Evolutionary conservation across 805 yeast genomes (phyloP).

Genomic region (Starmerella bacillaris): DNA sequence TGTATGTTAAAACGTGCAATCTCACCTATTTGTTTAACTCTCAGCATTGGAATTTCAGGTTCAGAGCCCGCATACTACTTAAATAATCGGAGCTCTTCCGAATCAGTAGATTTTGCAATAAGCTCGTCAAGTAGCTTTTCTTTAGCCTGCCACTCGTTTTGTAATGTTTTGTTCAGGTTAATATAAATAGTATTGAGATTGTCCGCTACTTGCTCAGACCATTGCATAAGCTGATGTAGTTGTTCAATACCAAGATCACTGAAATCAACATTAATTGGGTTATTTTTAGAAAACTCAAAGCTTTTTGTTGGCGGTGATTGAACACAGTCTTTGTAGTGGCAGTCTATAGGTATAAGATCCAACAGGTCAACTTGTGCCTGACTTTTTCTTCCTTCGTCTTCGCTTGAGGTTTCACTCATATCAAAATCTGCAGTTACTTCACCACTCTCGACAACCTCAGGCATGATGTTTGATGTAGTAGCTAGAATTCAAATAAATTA

Average conservation of each 20-base stretch:
- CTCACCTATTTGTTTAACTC: no score
- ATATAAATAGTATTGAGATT: slow-evolving; percentile 17
- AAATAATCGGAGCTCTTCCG: not conserved
- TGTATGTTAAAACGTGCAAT: no score
- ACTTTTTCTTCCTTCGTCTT: not conserved
- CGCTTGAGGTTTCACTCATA: not conserved
- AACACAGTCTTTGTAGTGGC: not conserved
- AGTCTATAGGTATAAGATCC: not conserved
- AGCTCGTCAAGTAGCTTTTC: slow-evolving; percentile 22
- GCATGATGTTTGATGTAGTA: no score
- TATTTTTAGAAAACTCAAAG: not conserved
- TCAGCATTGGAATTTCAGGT: not conserved
- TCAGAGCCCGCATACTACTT: not conserved
- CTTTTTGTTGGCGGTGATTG: not conserved
- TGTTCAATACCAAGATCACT: slow-evolving; percentile 6
- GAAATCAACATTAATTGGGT: not conserved
- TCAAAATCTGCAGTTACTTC: no score
- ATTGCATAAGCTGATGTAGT: slow-evolving; percentile 15
- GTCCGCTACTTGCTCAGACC: slow-evolving; percentile 20
- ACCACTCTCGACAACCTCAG: no score
- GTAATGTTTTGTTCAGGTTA: slow-evolving; percentile 11
- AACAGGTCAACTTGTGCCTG: not conserved
- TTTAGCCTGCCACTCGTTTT: slow-evolving; percentile 22
- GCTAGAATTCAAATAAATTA: no score
- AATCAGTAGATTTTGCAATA: slow-evolving; percentile 9